phyloP scores from a whole-genome alignment of 2,329 filamentous ascomycete genomes.

The Penicillium sclerotigenum region DNA sequence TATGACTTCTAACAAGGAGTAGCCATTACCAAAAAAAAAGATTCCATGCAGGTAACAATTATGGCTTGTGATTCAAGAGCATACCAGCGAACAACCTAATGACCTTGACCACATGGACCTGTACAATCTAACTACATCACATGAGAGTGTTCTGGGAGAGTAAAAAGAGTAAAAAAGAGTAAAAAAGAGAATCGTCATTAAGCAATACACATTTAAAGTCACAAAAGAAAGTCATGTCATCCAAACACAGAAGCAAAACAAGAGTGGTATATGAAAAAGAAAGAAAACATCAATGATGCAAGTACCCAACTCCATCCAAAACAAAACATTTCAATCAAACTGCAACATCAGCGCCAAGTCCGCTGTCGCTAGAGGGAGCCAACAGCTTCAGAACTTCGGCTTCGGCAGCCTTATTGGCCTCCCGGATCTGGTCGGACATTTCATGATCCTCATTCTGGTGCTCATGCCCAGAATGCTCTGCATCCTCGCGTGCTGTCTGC shows the following conservation, averaged over 20 bases:
- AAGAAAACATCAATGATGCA: conserved; percentile 10
- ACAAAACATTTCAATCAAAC: conserved; percentile 5
- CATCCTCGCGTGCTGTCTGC: conserved; percentile 18
- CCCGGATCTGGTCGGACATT: conserved; percentile 12
- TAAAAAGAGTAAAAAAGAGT: conserved; percentile 5
- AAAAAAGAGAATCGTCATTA: conserved; percentile 5
- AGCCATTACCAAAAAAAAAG: not conserved
- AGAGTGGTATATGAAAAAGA: conserved; percentile 26
- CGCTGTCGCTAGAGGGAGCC: conserved; percentile 30
- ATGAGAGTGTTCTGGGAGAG: conserved; percentile 10
- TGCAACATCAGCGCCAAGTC: conserved; percentile 27
- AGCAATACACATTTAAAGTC: conserved; percentile 6
- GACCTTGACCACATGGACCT: conserved; percentile 1
- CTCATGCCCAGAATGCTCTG: conserved; percentile 8
- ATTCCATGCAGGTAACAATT: not conserved
- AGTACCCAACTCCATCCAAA: conserved; percentile 2
- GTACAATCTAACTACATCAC: conserved; percentile 14
- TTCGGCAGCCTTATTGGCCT: conserved; percentile 17
- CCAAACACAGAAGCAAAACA: conserved; percentile 10
- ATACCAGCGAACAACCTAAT: not conserved
- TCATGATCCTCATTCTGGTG: conserved; percentile 16
- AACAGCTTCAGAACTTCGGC: conserved; percentile 29
- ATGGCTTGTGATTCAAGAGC: not conserved
- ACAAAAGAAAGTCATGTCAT: conserved; percentile 9
- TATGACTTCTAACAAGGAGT: not conserved